Conservation (phyloP, 1,284 basidiomycete genomes). For the Neonothopanus nambi region DNA sequence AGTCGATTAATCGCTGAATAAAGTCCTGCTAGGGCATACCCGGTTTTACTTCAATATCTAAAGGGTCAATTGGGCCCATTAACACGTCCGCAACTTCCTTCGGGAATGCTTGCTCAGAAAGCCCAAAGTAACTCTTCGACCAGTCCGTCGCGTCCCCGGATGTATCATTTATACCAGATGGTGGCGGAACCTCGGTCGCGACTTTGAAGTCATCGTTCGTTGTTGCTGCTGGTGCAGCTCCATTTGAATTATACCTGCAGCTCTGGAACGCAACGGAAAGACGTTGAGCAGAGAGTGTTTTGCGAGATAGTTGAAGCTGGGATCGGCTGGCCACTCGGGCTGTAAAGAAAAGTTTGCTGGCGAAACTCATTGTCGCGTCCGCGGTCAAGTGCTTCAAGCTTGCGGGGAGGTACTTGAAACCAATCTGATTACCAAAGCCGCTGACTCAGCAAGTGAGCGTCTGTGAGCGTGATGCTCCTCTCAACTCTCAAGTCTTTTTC, state of each 20-base stretch:
- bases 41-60: conserved; percentile 93
- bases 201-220: conserved; percentile 5
- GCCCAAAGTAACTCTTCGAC: conserved; percentile 85
- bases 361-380: conserved; percentile 1
- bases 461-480: no score
- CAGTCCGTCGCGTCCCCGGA: conserved; percentile 61
- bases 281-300: not conserved
- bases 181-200: conserved; percentile 9
- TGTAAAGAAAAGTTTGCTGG: not conserved
- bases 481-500: no score
- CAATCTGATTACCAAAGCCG: no score
- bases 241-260: not conserved
- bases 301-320: not conserved
- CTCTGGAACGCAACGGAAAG: not conserved
- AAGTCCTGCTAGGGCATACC: no score
- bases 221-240: not conserved
- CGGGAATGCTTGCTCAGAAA: conserved; percentile 79
- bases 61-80: conserved; percentile 71
- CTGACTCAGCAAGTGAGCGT: no score
- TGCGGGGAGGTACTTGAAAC: no score
- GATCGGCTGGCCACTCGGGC: conserved; percentile 1
- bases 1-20: no score
- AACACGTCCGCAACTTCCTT: conserved; percentile 76
- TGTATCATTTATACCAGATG: not conserved
- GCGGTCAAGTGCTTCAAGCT: no score